Base-by-base conservation (phyloP, 345 rosid genomes). In the Gossypium raimondii region DNA sequence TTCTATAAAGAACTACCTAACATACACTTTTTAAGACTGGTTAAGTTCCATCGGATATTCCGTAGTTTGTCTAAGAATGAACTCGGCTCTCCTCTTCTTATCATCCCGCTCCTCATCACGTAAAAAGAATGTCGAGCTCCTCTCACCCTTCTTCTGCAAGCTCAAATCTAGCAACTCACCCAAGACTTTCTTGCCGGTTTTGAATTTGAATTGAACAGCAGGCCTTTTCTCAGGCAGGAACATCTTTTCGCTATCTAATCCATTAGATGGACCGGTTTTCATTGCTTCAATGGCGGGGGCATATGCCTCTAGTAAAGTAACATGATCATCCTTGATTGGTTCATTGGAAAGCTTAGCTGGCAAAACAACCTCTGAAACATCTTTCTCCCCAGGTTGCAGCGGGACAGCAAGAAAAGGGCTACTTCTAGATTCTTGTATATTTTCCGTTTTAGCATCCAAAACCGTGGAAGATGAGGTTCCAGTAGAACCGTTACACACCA, bases 61-160 rank as follows among this genome's bases (percentile, higher is more conserved):
- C 77, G 87, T 87, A 24, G 97, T 88, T 56, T 95, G 97, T 75
- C 84, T 87, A 71, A 93, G 90, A 73, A 95, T 91, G 67, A 85
- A 89, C 83, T 89, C 98, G 13, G 97, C 98, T 79, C 99, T 93
- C 79, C 97, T 87, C 88, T 91, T 95, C 83, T 86, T 93, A 70
- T 95, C 99, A 77, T 95, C 99, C 83, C 93, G 89, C 82, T 95
- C 99, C 13, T 91, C 99, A 50, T 87, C 96, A 29, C 87, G 89
- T 70, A 78, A 86, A 76, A 86, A 73, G 22, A 86, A 76, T 12
- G 82, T 62, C 2, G 78, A 38, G 77, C 86, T 87, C 75, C 83
- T 81, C 48, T 78, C 87, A 74, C 82, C 83, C 67, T 87, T 91
- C 76, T 66, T 90, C 76, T 81, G 85, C 75, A 90, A 86, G 73